A percentile compares a stretch with the other conserved stretches of the same genome.
phyloP scores from a whole-genome alignment of 2,329 filamentous ascomycete genomes.

The Exophiala mesophila region DNA sequence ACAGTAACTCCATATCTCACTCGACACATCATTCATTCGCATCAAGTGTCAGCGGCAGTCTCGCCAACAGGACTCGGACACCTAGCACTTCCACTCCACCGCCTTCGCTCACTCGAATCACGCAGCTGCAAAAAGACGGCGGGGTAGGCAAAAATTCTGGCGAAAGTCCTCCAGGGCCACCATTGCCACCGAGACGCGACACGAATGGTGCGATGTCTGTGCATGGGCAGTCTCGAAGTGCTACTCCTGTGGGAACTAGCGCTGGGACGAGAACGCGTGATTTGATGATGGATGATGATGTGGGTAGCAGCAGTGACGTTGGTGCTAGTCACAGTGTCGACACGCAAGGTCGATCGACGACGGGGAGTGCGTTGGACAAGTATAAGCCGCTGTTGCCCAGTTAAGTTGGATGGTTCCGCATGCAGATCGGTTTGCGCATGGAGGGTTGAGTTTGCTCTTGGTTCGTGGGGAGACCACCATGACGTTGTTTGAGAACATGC shows the following conservation, averaged over 20 bases:
- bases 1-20: neutral
- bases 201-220: neutral
- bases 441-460: no score
- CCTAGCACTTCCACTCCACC: neutral
- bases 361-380: conserved; percentile 10
- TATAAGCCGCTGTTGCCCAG: conserved; percentile 20
- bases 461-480: no score
- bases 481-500: no score
- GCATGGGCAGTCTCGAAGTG: neutral
- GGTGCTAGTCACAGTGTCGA: neutral
- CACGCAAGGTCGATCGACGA: neutral
- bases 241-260: neutral
- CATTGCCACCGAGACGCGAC: conserved; percentile 16
- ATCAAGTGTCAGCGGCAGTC: conserved; percentile 1
- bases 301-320: conserved; percentile 1
- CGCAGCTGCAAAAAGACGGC: neutral
- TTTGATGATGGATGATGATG: conserved; percentile 13
- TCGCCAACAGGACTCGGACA: neutral
- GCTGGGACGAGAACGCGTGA: conserved; percentile 2
- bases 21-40: neutral
- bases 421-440: no score
- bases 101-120: neutral
- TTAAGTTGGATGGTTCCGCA: no score
- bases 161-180: conserved; percentile 4
- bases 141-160: neutral